Evolutionary conservation across 2,329 filamentous ascomycete species (phyloP), one percentile per base, ranked within the genome.

Genomic region (Pseudocercospora vitis): DNA sequence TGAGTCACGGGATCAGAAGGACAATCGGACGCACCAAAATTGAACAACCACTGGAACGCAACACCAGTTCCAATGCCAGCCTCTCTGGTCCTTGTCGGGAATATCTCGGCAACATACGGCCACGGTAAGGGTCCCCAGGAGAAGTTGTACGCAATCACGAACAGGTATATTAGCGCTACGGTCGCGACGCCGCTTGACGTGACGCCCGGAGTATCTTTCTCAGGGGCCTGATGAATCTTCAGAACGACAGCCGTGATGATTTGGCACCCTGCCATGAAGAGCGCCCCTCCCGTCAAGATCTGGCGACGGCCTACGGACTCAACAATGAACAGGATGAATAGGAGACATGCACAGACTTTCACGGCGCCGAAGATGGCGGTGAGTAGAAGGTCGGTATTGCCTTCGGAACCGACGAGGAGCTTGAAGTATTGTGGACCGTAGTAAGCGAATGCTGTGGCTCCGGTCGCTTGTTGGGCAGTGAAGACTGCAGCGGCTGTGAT

Each of bases 371-470:
- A 81, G 50, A 81, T 76, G 3, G 76, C 78, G 0, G 77, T 80
- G 6, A 82, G 63, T 0, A 81, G 64, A 4, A 81, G 70, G 37
- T 73, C 73, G 29, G 71, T 68, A 39, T 76, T 71, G 0, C 71
- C 73, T 31, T 61, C 59, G n/a, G 68, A 63, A 9, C 76, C 76
- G 11, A 80, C 76, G 6, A 81, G 71, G 0, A 80, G 67, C 16
- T 74, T 73, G 63, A 81, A 81, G 65, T 80, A 81, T 60, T 82
- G 78, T 4, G 79, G 78, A 0, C 76, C 77, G 50, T 79, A 81
- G 65, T 80, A 80, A 9, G 78, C 78, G 59, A 81, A 74, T 0
- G 79, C 78, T 0, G 78, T 81, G 4, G 78, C 77, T 1, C 78
- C 79, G 1, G 78, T 81, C 3, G 78, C 76, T 54, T 81, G 78